Percentiles rank a stretch among this genome's conserved stretches.
These are phyloP conservation scores for Eragrostis nindensis DNA, from an alignment of 176 grass and related monocot species.

Conservation along the genomic window DNA sequence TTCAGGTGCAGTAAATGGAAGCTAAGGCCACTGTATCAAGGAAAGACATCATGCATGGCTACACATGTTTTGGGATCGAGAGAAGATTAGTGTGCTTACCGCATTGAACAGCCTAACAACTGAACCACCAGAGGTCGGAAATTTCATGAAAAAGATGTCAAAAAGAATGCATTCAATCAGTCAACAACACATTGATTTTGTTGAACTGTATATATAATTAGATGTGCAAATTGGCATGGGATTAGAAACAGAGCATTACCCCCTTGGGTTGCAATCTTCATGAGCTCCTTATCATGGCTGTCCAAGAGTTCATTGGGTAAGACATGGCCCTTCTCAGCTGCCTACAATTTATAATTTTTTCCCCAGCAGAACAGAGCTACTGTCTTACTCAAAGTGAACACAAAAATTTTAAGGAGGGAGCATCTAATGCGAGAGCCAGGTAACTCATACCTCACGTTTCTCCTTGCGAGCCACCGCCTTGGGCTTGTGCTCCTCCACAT, in stretches of 20 bases:
- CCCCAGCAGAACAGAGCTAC: background rate
- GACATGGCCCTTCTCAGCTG: conserved; percentile 75
- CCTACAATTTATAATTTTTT: conserved; percentile 46
- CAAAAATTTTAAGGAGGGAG: background rate
- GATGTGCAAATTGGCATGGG: background rate
- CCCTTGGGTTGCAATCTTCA: conserved; percentile 86
- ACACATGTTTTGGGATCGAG: background rate
- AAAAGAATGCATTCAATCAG: conserved; percentile 25
- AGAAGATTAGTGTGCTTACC: conserved; percentile 47
- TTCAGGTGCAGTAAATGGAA: background rate
- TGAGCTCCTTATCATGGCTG: conserved; percentile 80
- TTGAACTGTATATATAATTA: background rate
- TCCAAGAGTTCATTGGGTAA: conserved; percentile 64
- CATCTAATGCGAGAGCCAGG: background rate
- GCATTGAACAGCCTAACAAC: conserved; percentile 96
- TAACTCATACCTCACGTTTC: conserved; percentile 60
- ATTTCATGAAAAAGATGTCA: conserved; percentile 42
- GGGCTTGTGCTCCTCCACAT: conserved; percentile 60
- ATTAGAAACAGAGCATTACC: conserved; percentile 47
- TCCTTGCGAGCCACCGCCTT: conserved; percentile 71
- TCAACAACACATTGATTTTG: conserved; percentile 2
- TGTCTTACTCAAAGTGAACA: background rate
- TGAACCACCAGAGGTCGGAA: conserved; percentile 39
- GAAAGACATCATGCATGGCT: background rate
- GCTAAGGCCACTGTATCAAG: background rate